phyloP scores from a whole-genome alignment of 2,329 filamentous ascomycete genomes.

The Keithomyces neogunnii region DNA sequence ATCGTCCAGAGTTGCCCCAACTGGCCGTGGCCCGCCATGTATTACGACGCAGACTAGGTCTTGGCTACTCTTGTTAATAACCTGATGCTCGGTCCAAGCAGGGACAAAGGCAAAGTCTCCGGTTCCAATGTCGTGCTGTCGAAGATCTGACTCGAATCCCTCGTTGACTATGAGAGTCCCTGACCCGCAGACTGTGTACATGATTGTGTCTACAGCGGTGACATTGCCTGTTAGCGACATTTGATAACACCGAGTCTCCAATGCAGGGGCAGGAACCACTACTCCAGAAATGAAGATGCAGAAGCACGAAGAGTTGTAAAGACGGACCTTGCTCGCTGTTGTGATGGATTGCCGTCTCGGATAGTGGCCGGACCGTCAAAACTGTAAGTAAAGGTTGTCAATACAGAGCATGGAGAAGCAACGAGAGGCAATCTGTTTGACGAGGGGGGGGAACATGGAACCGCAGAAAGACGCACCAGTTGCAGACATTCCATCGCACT shows the following conservation, averaged over 20 bases:
- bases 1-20: conserved; percentile 52
- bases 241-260: too few species aligned
- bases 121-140: conserved; percentile 46
- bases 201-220: conserved; percentile 50
- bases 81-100: conserved; percentile 62
- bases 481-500: conserved; percentile 58
- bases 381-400: conserved; percentile 29
- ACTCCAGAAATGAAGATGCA: background rate
- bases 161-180: conserved; percentile 52
- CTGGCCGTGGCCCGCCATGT: conserved; percentile 50
- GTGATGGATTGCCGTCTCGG: conserved; percentile 56
- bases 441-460: conserved; percentile 2
- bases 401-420: background rate
- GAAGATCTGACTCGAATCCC: conserved; percentile 39
- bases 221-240: background rate
- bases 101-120: conserved; percentile 67
- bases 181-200: conserved; percentile 55
- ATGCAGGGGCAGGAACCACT: background rate
- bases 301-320: background rate
- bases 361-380: conserved; percentile 54
- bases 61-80: conserved; percentile 53
- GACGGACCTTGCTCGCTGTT: conserved; percentile 57
- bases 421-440: background rate
- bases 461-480: conserved; percentile 39
- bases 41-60: conserved; percentile 60